Evolutionary conservation across 2,329 filamentous ascomycete genomes (phyloP).

Genomic region (Tympanopsis confertula): DNA sequence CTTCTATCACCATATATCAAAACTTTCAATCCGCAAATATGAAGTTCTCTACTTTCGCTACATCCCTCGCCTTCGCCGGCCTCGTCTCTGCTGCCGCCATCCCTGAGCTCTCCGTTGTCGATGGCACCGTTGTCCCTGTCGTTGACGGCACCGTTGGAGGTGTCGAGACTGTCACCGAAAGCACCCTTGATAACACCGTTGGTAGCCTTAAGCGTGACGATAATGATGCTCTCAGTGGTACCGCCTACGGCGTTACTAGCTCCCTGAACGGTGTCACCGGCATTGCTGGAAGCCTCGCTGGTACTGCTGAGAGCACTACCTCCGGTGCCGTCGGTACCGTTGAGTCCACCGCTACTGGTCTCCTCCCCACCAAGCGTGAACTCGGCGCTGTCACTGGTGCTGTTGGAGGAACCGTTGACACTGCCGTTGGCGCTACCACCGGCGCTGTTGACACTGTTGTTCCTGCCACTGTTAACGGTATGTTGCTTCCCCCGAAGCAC

Average conservation of each 20-base stretch:
- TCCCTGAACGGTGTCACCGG: neutral
- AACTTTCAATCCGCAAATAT: conserved; percentile 14
- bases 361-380: neutral
- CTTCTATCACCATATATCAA: conserved; percentile 6
- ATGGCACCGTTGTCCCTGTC: conserved; percentile 3
- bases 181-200: neutral
- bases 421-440: neutral
- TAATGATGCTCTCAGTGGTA: neutral
- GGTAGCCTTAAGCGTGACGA: neutral
- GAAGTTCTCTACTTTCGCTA: conserved; percentile 20
- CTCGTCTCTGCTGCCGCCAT: conserved; percentile 15
- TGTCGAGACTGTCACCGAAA: conserved; percentile 2
- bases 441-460: neutral
- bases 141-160: conserved; percentile 7
- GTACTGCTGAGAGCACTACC: neutral
- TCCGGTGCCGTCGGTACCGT: neutral
- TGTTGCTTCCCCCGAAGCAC: too few species aligned
- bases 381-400: neutral
- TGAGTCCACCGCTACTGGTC: neutral
- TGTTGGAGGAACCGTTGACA: neutral
- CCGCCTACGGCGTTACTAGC: neutral
- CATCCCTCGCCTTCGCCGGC: conserved; percentile 16
- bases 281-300: neutral
- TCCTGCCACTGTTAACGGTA: neutral
- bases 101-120: conserved; percentile 8